Evolutionary conservation across 306 rosid species (phyloP).

Genomic region (Pachyrhizus erosus): DNA sequence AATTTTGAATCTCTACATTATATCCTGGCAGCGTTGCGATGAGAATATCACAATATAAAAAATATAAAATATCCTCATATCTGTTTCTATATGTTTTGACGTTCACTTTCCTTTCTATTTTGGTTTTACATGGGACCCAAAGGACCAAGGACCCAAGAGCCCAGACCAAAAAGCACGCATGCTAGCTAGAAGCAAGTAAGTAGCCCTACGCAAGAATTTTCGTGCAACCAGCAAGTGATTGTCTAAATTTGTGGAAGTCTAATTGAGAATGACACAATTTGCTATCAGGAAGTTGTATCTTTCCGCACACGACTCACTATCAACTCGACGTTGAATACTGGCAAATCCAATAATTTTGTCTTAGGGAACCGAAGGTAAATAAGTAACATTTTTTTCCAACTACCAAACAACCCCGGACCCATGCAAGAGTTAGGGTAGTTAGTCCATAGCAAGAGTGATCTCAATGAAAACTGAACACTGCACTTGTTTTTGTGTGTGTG

Average conservation of each 20-base stretch:
- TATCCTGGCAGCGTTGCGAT: no score
- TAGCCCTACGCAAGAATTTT: background rate
- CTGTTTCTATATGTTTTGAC: background rate
- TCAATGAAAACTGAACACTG: background rate
- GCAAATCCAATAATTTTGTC: background rate
- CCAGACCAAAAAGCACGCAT: background rate
- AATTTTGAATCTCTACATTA: no score
- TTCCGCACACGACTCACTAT: background rate
- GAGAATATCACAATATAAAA: no score
- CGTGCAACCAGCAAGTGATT: background rate
- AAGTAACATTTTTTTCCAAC: background rate
- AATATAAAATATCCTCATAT: no score
- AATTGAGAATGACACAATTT: background rate
- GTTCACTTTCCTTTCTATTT: background rate
- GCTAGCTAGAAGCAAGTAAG: background rate
- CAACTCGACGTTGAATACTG: background rate
- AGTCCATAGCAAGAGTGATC: background rate
- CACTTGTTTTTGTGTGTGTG: no score
- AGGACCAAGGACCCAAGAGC: background rate
- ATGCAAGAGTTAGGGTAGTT: background rate
- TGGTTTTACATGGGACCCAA: background rate
- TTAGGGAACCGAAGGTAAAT: background rate
- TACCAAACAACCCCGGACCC: background rate
- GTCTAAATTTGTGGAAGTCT: background rate
- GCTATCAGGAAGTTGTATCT: background rate